These are phyloP conservation scores for Emericellopsis atlantica DNA, from an alignment of 2,329 filamentous ascomycete genomes.

Conservation along the genomic window DNA sequence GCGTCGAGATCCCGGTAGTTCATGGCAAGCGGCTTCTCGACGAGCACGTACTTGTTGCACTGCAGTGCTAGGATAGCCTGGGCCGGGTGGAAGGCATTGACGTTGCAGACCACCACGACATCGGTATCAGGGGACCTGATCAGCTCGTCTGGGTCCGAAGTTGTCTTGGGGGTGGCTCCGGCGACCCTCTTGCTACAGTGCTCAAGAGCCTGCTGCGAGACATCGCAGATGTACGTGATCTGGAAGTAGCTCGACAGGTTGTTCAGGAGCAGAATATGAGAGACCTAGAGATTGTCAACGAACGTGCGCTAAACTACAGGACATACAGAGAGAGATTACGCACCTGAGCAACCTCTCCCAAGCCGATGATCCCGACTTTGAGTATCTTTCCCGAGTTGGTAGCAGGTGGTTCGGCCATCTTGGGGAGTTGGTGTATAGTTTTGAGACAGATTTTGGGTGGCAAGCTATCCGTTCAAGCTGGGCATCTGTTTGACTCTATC, in stretches of 20 bases:
- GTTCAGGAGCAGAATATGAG: constrained; percentile 37
- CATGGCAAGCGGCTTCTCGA: constrained; percentile 47
- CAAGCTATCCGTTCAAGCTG: too few species aligned
- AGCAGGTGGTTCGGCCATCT: too few species aligned
- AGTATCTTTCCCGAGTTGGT: too few species aligned
- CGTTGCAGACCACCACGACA: constrained; percentile 38
- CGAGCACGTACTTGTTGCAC: constrained; percentile 40
- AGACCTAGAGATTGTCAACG: constrained; percentile 19
- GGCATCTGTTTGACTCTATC: too few species aligned
- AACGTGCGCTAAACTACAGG: too few species aligned
- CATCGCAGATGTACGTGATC: constrained; percentile 36
- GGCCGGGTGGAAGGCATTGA: constrained; percentile 40
- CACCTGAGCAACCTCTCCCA: too few species aligned
- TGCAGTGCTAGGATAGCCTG: constrained; percentile 38
- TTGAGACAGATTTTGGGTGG: too few species aligned
- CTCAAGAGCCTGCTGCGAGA: constrained; percentile 21
- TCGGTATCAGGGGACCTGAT: constrained; percentile 30
- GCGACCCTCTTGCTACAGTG: constrained; percentile 12
- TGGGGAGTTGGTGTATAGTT: too few species aligned
- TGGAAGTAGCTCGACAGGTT: constrained; percentile 29
- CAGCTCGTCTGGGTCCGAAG: constrained; percentile 25
- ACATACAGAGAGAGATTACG: too few species aligned
- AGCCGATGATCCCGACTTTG: too few species aligned
- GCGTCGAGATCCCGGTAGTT: constrained; percentile 28
- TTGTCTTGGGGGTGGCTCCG: constrained; percentile 12